These are phyloP conservation scores for Senna tora DNA, from an alignment of 306 rosid species.

Conservation along the genomic window DNA sequence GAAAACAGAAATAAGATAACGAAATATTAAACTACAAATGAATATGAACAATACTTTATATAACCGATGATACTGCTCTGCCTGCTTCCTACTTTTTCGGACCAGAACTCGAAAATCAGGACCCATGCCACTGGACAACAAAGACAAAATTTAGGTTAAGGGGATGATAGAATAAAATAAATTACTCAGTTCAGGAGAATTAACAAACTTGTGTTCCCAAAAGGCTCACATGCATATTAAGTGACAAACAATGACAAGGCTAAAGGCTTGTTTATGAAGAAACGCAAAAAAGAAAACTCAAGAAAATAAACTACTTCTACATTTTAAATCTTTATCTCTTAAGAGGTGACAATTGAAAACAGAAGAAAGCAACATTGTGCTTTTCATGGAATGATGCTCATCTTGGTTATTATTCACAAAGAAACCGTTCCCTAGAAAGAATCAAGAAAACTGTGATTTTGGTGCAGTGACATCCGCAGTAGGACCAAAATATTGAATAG, in stretches of 20 bases:
- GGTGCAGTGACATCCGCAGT: no score
- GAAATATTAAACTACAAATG: conserved; percentile 7
- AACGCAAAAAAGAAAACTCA: conserved; percentile 11
- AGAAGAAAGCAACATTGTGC: neutral
- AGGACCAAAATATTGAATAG: neutral
- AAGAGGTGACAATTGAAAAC: neutral
- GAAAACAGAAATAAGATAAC: neutral
- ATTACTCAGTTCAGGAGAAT: neutral
- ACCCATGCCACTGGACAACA: conserved; percentile 84
- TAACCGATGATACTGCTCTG: conserved; percentile 85
- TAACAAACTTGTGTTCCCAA: neutral
- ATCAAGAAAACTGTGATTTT: neutral
- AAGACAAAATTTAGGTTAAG: conserved; percentile 30
- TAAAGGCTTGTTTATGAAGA: neutral
- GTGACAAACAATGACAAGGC: no score
- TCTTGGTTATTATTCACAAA: neutral
- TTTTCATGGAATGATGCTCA: neutral
- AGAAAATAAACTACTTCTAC: conserved; percentile 12
- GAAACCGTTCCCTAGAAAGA: neutral
- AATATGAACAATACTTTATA: conserved; percentile 59
- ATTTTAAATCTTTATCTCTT: neutral
- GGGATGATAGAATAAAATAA: neutral
- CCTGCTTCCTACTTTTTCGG: conserved; percentile 95
- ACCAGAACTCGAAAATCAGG: conserved; percentile 95
- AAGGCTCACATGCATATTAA: no score